Percentiles rank a stretch among this genome's conserved stretches.
Evolutionary conservation across 805 yeast genomes (phyloP).

Genomic region (Wickerhamiella parazyma): DNA sequence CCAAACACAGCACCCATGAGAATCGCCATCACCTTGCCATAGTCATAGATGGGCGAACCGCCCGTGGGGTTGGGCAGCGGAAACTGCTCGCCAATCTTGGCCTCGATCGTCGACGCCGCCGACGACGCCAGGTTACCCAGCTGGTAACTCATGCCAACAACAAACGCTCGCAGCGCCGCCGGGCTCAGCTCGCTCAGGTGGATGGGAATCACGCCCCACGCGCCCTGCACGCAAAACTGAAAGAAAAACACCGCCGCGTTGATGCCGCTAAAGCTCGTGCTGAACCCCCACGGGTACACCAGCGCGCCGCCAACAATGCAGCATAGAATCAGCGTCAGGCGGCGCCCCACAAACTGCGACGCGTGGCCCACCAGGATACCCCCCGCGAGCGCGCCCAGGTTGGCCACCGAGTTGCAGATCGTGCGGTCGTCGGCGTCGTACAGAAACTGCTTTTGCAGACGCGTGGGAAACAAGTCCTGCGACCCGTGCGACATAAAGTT

Average conservation of each 20-base stretch:
- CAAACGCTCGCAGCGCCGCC: conserved; percentile 47
- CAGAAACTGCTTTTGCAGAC: conserved; percentile 40
- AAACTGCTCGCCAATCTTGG: conserved; percentile 46
- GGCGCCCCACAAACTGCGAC: conserved; percentile 46
- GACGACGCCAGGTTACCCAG: conserved; percentile 61
- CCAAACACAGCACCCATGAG: conserved; percentile 54
- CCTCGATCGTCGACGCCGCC: conserved; percentile 58
- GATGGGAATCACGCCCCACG: conserved; percentile 61
- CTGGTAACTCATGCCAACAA: conserved; percentile 52
- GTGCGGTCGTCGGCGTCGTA: conserved; percentile 37
- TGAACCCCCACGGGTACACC: conserved; percentile 49
- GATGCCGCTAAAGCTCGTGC: conserved; percentile 31
- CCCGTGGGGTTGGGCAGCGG: conserved; percentile 34
- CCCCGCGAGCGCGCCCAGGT: conserved; percentile 55
- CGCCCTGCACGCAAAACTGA: conserved; percentile 56
- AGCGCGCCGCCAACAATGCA: conserved; percentile 44
- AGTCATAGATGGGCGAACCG: conserved; percentile 31
- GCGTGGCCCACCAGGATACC: conserved; percentile 47
- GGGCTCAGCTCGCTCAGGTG: conserved; percentile 54
- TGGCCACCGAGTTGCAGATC: conserved; percentile 48
- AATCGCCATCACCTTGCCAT: conserved; percentile 59
- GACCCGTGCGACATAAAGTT: conserved; percentile 64
- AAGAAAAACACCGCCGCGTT: conserved; percentile 51
- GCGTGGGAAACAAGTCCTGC: conserved; percentile 59
- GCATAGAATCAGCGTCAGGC: conserved; percentile 40